phyloP scores from a whole-genome alignment of 257 asterid species.

The Petrea volubilis region DNA sequence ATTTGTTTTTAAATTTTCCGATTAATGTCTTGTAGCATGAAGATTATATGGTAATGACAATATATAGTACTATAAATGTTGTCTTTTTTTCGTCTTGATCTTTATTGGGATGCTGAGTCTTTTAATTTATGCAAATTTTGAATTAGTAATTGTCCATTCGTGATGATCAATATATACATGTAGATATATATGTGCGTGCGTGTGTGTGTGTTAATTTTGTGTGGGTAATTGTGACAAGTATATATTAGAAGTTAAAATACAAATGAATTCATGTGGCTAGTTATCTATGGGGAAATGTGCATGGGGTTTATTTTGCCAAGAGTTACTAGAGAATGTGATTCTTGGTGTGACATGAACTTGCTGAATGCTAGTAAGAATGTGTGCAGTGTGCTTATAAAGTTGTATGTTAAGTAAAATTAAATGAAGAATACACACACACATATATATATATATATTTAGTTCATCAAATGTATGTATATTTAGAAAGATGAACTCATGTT shows the following conservation, averaged over 20 bases:
- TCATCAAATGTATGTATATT: no score
- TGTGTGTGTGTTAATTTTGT: not conserved
- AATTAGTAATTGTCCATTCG: not conserved
- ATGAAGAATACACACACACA: no score
- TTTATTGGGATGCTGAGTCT: slow-evolving; percentile 21
- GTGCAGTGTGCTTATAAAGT: no score
- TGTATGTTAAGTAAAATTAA: no score
- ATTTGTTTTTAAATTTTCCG: slow-evolving; percentile 6
- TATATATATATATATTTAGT: no score
- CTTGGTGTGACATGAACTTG: no score
- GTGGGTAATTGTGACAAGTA: not conserved
- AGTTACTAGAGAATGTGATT: not conserved
- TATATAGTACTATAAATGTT: slow-evolving; percentile 4
- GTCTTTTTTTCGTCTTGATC: not conserved
- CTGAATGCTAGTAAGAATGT: no score
- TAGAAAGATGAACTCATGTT: no score
- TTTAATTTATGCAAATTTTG: not conserved
- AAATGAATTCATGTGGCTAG: not conserved
- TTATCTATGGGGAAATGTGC: slow-evolving; percentile 12
- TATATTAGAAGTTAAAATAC: not conserved
- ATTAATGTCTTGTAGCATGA: slow-evolving; percentile 36
- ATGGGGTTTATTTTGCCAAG: not conserved
- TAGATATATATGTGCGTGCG: not conserved
- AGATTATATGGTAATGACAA: slow-evolving; percentile 24
- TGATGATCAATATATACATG: no score